Conservation (phyloP, 1,139 yeast genomes). For the Petasospora fabianii region DNA sequence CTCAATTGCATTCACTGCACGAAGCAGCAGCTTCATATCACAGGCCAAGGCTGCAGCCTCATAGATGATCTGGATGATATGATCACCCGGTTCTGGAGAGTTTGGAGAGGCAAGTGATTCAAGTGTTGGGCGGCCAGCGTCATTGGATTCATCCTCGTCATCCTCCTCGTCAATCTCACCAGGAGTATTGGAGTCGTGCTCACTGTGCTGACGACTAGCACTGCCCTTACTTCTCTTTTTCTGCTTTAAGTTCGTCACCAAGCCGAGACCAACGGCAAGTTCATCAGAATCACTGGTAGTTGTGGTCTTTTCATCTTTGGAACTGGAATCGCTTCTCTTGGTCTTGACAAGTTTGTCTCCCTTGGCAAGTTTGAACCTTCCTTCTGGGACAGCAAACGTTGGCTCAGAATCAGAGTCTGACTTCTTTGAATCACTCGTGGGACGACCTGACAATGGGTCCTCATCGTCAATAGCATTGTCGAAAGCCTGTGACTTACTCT, state of each 20-base stretch:
- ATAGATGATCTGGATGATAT: conserved; percentile 52
- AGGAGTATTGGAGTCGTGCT: not conserved
- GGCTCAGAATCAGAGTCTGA: conserved; percentile 12
- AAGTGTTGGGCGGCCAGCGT: conserved; percentile 34
- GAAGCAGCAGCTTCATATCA: conserved; percentile 60
- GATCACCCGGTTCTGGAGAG: conserved; percentile 50
- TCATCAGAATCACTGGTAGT: conserved; percentile 26
- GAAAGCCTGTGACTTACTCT: conserved; percentile 1
- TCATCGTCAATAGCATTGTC: conserved; percentile 12
- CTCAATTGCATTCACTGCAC: conserved; percentile 59
- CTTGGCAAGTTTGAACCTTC: conserved; percentile 19
- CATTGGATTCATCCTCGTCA: conserved; percentile 22
- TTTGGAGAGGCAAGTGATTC: conserved; percentile 52
- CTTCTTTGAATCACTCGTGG: conserved; percentile 3
- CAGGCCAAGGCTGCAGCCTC: conserved; percentile 58
- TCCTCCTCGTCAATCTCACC: conserved; percentile 1
- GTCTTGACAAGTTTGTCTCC: conserved; percentile 6
- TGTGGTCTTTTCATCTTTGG: conserved; percentile 12
- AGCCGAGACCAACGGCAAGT: conserved; percentile 27
- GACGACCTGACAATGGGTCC: conserved; percentile 15
- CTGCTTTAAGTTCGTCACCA: conserved; percentile 15
- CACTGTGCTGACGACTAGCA: not conserved
- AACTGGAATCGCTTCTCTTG: conserved; percentile 8
- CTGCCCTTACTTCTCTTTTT: conserved; percentile 9
- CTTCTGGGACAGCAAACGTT: conserved; percentile 25